Evolutionary conservation across 805 yeast genomes (phyloP), one percentile per base, ranked within the genome.

Genomic region (Wickerhamomyces tratensis): DNA sequence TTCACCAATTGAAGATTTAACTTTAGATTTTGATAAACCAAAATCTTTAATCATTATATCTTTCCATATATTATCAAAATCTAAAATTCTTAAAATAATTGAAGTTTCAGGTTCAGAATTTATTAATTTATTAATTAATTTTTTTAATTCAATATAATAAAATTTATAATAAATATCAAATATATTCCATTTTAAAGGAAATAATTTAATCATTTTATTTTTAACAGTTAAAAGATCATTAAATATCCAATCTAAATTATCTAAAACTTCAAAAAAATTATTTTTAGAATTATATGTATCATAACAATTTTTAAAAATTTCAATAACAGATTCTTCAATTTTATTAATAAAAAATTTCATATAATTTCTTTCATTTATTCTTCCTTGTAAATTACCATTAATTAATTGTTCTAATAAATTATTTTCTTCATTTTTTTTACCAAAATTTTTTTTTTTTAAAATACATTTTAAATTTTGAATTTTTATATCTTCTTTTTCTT

Each of bases 221-320:
- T 76, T 72, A 5, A 84, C 86, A 43, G 82, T 73, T 30, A 72
- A 62, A 43, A 93, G 63, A 53, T 91, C 97, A 49, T 82, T 81
- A 58, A 82, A 86, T 15, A 88, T 73, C 89, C 96, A 91, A 44
- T 79, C 81, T 43, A 89, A 63, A 49, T 84, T 78, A 35, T 82
- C 81, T 44, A 85, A 68, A 1, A 87, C 77, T 14, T 69, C 70
- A 61, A 79, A 76, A 35, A 71, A 70, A 37, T 56, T 65, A 20
- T 63, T 68, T 15, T 59, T 63, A 5, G 71, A n/a, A n/a, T n/a
- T 75, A 55, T 69, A 80, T 44, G 71, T 71, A 45, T 71, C 75
- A 52, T 68, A 72, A 64, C 88, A 79, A 45, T 79, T 76, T 33
- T 71, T 66, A 63, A 88, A 88, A 36, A 82, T 81, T 20, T 79